These are phyloP conservation scores for Hordeum marinum DNA, from an alignment of 176 grass and related monocot species.

Conservation along the genomic window DNA sequence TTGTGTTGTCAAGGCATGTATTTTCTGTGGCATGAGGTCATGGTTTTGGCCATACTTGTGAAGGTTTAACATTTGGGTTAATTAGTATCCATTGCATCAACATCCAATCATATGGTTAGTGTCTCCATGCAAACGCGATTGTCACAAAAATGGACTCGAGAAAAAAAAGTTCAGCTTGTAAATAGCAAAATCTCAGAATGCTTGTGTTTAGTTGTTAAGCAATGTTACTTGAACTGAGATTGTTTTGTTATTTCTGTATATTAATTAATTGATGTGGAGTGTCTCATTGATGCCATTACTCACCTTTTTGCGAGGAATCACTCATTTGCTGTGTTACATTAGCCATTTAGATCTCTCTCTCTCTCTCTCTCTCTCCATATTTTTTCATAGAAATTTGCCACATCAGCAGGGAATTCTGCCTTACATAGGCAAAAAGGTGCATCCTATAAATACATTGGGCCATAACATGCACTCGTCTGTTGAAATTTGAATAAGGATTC, in stretches of 20 bases:
- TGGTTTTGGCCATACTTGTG: neutral
- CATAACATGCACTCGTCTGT: neutral
- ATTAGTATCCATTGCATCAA: neutral
- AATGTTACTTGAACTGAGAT: neutral
- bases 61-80: neutral
- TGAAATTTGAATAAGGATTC: neutral
- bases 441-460: neutral
- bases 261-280: neutral
- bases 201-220: neutral
- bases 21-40: neutral
- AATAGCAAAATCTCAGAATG: neutral
- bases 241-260: neutral
- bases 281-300: neutral
- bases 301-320: neutral
- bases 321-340: neutral
- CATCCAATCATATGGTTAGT: neutral
- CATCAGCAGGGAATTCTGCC: neutral
- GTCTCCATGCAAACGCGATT: neutral
- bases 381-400: neutral
- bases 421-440: neutral
- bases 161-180: neutral
- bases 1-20: neutral
- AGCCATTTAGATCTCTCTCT: neutral
- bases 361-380: too few species aligned
- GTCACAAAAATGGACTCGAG: neutral